Evolutionary conservation across 352 stramenopile genomes (phyloP), one percentile per base, ranked within the genome.

Genomic region (Thalassiosira livingstoniorum): DNA sequence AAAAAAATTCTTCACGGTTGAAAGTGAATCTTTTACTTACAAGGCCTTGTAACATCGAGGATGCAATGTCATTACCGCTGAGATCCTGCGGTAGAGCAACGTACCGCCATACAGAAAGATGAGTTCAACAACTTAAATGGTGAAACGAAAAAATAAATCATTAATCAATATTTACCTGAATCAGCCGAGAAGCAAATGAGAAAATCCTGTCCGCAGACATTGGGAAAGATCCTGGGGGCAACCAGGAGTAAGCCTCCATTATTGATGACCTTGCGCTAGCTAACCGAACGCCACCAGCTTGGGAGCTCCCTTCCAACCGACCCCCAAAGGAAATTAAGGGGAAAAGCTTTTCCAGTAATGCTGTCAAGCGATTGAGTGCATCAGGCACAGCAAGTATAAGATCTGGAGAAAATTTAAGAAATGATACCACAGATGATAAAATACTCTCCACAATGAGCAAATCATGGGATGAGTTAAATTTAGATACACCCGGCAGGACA

Each of bases 191-290:
- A 32, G 92, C 86, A 78, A 94, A 94, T n/a, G 57, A 80, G 74
- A 94, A 95, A 27, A 95, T 87, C n/a, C 83, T 78, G 79, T 94
- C 89, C 10, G 92, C 90, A 65, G 87, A 87, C 75, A 93, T 86
- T n/a, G 90, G 90, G 45, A 90, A 95, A 37, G 88, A 94, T 23
- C 92, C 92, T 64, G 92, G 87, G 64, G 92, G 92, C 2, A 95
- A 68, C 92, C 90, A 95, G 35, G 87, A 85, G 73, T 94, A 95
- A 5, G 92, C 87, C 72, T 95, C 90, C 76, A 95, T 83, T 10
- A 95, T 82, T 29, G 87, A 92, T 35, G 90, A 88, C 72, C 88
- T 93, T 32, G 88, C 78, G 63, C 85, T 93, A 29, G 93, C 89
- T 4, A 93, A 63, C 45, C 87, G 66, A n/a, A 75, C 66, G 32